A percentile compares a stretch with the other conserved stretches of the same genome.
Conservation (phyloP, 306 rosid species). For the Neltuma alba region DNA sequence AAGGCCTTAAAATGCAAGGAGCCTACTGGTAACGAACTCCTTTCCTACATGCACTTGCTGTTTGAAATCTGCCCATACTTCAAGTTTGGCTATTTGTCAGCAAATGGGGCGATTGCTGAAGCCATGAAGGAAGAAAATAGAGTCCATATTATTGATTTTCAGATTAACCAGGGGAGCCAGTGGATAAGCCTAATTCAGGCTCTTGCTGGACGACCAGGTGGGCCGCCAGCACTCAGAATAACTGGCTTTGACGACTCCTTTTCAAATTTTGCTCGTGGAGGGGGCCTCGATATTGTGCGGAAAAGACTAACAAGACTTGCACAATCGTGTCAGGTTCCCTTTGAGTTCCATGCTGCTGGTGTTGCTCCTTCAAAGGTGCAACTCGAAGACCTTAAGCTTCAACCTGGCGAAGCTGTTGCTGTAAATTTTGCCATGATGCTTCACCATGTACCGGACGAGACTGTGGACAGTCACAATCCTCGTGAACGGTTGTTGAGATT, state of each 20-base stretch:
- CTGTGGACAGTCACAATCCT: slow-evolving; percentile 65
- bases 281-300: slow-evolving; percentile 72
- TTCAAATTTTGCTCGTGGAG: slow-evolving; percentile 79
- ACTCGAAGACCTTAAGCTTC: slow-evolving; percentile 68
- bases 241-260: slow-evolving; percentile 72
- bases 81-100: slow-evolving; percentile 94
- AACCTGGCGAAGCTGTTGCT: slow-evolving; percentile 73
- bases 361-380: slow-evolving; percentile 59
- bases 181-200: slow-evolving; percentile 88
- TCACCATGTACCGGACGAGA: slow-evolving; percentile 92
- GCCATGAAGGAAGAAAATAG: slow-evolving; percentile 73
- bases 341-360: slow-evolving; percentile 75
- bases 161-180: slow-evolving; percentile 82
- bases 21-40: slow-evolving; percentile 83
- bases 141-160: slow-evolving; percentile 92
- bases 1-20: slow-evolving; percentile 81
- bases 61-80: slow-evolving; percentile 90
- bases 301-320: slow-evolving; percentile 68
- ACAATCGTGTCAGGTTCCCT: slow-evolving; percentile 72
- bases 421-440: slow-evolving; percentile 81
- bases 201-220: slow-evolving; percentile 78
- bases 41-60: slow-evolving; percentile 86
- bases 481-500: slow-evolving; percentile 80
- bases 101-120: slow-evolving; percentile 97
- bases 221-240: slow-evolving; percentile 82